Base-by-base conservation (phyloP, 169 alveolate genomes). In the Plasmodium relictum region DNA sequence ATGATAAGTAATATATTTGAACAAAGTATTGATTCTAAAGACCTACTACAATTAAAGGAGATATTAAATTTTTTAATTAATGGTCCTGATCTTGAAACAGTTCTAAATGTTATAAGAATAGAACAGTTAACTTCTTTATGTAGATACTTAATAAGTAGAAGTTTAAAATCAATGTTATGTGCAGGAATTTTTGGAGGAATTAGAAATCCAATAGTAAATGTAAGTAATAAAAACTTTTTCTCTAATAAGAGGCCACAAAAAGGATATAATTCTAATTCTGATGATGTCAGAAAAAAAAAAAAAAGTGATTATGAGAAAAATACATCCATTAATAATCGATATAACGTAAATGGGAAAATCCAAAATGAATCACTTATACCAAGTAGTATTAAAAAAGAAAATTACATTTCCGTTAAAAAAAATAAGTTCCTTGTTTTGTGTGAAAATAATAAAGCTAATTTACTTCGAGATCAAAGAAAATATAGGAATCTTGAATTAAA, bases 101-200 rank as follows among this genome's bases (percentile, higher is more conserved):
- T 92, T 61, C 69, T 74, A 85, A 78, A 91, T 22, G 59, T 88
- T 66, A 80, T 92, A 70, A 87, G 93, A 45, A 76, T 92, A 48
- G 95, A 92, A 59, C 95, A 92, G 61, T 70, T 92, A 48, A 70
- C 94, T 8, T 56, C 93, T 45, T 62, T 92, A 26, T 73, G 91
- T 41, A 78, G 93, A n/a, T 88, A 85, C 26, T 72, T 92, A 44
- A 87, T 86, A 54, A 61, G 92, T 65, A 58, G 93, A 59, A 92
- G 95, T 68, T 59, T 92, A 63, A 80, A 86, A 78, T 92, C 95
- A 10, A 88, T 92, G 72, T 74, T 92, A 12, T 73, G 92, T 62
- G 95, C 95, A 10, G 95, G 95, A 52, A 65, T 92, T 42, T 92
- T 92, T 54, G 92, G 90, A 63, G 92, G 78, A 56, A 78, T 76